Evolutionary conservation across 768 basidiomycete species (phyloP).

Genomic region (Leccinum barrowsii): DNA sequence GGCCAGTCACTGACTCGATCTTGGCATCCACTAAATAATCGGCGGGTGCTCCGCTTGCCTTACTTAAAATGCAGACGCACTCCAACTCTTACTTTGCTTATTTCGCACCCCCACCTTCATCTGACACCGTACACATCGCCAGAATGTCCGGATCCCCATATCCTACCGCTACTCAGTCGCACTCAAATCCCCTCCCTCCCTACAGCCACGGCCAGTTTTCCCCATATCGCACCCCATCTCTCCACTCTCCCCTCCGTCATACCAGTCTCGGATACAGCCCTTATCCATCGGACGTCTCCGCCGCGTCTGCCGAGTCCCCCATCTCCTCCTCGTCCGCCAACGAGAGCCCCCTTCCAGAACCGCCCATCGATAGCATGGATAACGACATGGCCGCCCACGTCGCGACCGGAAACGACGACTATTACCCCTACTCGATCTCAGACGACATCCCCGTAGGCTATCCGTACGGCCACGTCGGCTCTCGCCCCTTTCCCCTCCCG

Average conservation of each 20-base stretch:
- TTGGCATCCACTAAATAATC: conserved; percentile 21
- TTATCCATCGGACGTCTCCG: conserved; percentile 36
- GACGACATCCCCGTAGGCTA: conserved; percentile 26
- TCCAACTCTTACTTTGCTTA: conserved; percentile 18
- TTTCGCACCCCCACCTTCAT: conserved; percentile 22
- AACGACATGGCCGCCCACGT: conserved; percentile 25
- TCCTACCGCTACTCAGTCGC: conserved; percentile 16
- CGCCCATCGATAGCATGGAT: conserved; percentile 34
- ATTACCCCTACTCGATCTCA: conserved; percentile 22
- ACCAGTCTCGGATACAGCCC: conserved; percentile 30
- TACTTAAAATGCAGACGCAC: conserved; percentile 30
- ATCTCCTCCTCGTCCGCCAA: conserved; percentile 39
- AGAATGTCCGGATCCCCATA: conserved; percentile 26
- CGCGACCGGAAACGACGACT: conserved; percentile 26
- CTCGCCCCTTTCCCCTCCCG: conserved; percentile 24
- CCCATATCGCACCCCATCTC: conserved; percentile 19
- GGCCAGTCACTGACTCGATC: conserved; percentile 17
- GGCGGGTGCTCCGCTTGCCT: conserved; percentile 9
- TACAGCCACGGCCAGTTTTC: conserved; percentile 22
- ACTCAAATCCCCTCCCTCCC: conserved; percentile 14
- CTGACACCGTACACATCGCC: conserved; percentile 9
- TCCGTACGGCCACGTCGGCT: conserved; percentile 20
- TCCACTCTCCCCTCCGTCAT: conserved; percentile 13
- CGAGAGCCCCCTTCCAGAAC: conserved; percentile 39
- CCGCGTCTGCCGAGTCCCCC: conserved; percentile 36